Evolutionary conservation across 176 grass and related monocot genomes (phyloP), one percentile per base, ranked within the genome.

Genomic region (Raddia distichophylla): DNA sequence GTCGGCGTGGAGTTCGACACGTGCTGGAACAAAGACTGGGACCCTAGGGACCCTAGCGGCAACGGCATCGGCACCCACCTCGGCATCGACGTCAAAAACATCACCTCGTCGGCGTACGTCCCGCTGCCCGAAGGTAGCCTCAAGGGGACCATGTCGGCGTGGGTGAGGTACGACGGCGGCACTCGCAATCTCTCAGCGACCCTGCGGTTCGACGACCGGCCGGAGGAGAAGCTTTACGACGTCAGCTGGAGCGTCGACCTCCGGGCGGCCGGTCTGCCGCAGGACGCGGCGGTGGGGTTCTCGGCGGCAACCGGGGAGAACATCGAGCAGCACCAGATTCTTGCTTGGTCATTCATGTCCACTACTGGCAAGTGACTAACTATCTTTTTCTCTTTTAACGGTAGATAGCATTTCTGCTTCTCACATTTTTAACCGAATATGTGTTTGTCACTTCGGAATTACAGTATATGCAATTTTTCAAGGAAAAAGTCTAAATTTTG

Each of bases 1-100:
- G 67, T 92, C 60, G 90, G 75, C 35, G 75, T 93, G 14, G 90
- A 93, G 62, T 93, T 89, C 56, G 87, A 93, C 49, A 74, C 83
- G 15, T 72, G 19, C 32, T 1, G 8, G 7, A 77, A 92, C 55
- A 5, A 7, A n/a, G 27, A 27, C 27, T 89, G 83, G 83, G 90
- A 92, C 27, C 51, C 54, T 9, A 10, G 18, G n/a, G n/a, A n/a
- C n/a, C n/a, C n/a, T n/a, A n/a, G n/a, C n/a, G n/a, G n/a, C n/a
- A n/a, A n/a, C n/a, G n/a, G n/a, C n/a, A n/a, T n/a, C 32, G 48
- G 19, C 19, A 10, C 43, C 19, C 80, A 90, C 1, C 10, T 90
- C 13, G 66, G 66, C 66, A 10, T 46, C 66, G 18, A 69, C 18
- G 42, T 69, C 4, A 69, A 69, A 40, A 0, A 0, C 69, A 72